Percentiles rank a stretch among this genome's conserved stretches.
phyloP scores from a whole-genome alignment of 164 flowering plant genomes.

The Aristolochia californica region DNA sequence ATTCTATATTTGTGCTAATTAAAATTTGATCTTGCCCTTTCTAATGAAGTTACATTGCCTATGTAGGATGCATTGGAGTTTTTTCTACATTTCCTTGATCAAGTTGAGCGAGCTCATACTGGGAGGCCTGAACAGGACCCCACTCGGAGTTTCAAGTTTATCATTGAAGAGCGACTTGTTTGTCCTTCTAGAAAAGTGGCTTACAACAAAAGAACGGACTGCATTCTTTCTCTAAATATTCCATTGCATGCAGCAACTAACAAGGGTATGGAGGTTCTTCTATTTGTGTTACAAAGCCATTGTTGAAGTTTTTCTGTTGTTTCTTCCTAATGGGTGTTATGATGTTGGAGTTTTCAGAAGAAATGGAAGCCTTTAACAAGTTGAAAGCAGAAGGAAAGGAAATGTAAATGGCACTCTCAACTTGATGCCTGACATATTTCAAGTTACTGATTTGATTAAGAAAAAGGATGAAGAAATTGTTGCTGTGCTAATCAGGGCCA shows the following conservation, averaged over 20 bases:
- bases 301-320: no score
- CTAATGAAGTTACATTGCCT: not conserved
- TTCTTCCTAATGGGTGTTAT: not conserved
- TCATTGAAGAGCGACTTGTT: constrained; percentile 74
- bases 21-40: no score
- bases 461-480: not conserved
- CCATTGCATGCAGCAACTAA: constrained; percentile 84
- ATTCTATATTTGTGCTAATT: no score
- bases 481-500: not conserved
- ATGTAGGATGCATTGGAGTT: constrained; percentile 89
- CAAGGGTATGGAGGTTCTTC: constrained; percentile 40
- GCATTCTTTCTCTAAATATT: constrained; percentile 75
- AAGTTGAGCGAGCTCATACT: constrained; percentile 70
- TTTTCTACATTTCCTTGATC: constrained; percentile 89
- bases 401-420: constrained; percentile 43
- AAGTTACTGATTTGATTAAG: not conserved
- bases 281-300: not conserved
- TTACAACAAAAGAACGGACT: constrained; percentile 77
- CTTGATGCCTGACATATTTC: not conserved
- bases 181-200: constrained; percentile 95
- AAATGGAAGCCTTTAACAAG: constrained; percentile 57
- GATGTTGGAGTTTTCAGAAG: constrained; percentile 39
- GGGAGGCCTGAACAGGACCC: constrained; percentile 63
- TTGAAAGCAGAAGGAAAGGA: constrained; percentile 74
- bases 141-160: constrained; percentile 86